Base-by-base conservation (phyloP, 306 rosid species). In the Nissolia schottii region DNA sequence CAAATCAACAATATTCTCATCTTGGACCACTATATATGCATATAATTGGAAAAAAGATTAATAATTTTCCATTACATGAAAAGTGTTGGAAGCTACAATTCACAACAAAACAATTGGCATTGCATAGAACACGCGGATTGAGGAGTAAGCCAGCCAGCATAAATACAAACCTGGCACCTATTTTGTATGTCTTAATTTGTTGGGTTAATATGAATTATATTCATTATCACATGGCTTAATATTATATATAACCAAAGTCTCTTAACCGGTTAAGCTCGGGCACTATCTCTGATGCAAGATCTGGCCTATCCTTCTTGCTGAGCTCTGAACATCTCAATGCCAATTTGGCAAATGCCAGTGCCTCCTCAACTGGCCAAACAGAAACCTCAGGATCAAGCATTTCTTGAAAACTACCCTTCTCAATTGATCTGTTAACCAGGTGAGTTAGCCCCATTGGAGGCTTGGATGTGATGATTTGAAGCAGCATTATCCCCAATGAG, bases 261-360 rank as follows among this genome's bases (percentile, higher is more conserved):
- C 83, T 91, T 74, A 94, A 85, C 9, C 91, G 77, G 58, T 78
- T 87, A 63, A 94, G 95, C 83, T 91, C 89, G 0, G 96, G 99
- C 65, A 89, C 83, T 1, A 94, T 56, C 6, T 75, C 84, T 0
- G 57, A 59, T 53, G 82, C 93, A 87, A 94, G 97, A 59, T 89
- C 91, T 0, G 97, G 99, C 85, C 99, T 87, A 49, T 89, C 96
- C 76, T 68, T 94, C 79, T 89, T 94, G 78, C 95, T 87, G 24
- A 94, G 84, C 43, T 94, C 96, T 3, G 97, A 80, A 50, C 99
- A 94, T 0, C 64, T 69, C 43, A 95, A 64, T 16, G 99, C 81
- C 72, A 95, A 62, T 28, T 86, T 81, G 19, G 93, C 92, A 77
- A 89, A 95, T 35, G 64, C 76, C 7, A 88, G 75, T 71, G 90